phyloP scores from a whole-genome alignment of 2,329 filamentous ascomycete genomes.

The Calonectria ilicicola region DNA sequence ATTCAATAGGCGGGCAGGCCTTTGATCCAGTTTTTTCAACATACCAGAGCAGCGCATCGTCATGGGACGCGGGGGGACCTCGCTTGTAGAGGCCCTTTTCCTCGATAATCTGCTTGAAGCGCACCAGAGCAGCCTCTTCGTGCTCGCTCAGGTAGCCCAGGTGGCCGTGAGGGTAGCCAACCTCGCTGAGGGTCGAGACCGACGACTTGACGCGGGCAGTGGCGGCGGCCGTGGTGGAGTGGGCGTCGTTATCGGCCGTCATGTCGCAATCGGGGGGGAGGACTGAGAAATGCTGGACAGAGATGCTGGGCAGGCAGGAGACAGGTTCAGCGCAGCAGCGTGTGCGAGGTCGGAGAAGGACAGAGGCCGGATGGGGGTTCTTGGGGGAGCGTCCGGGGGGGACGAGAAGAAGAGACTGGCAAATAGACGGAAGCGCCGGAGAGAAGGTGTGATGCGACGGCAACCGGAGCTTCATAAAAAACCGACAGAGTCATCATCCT shows the following conservation, averaged over 20 bases:
- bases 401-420: conserved; percentile 20
- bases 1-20: neutral
- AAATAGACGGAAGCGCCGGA: conserved; percentile 37
- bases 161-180: conserved; percentile 81
- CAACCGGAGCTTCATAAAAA: neutral
- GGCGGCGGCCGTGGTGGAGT: conserved; percentile 37
- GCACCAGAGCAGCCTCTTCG: conserved; percentile 74
- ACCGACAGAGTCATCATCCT: conserved; percentile 1
- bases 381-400: conserved; percentile 2
- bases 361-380: neutral
- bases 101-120: conserved; percentile 78
- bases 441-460: conserved; percentile 17
- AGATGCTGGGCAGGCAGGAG: neutral
- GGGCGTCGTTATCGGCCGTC: conserved; percentile 39
- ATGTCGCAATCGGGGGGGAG: conserved; percentile 28
- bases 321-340: neutral
- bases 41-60: conserved; percentile 79
- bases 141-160: conserved; percentile 78
- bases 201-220: conserved; percentile 46
- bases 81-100: conserved; percentile 74
- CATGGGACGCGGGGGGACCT: conserved; percentile 71
- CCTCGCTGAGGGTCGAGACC: conserved; percentile 47
- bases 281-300: neutral
- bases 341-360: conserved; percentile 15
- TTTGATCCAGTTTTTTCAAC: conserved; percentile 37